phyloP scores from a whole-genome alignment of 1,139 yeast genomes.

The Suhomyces choctaworum region DNA sequence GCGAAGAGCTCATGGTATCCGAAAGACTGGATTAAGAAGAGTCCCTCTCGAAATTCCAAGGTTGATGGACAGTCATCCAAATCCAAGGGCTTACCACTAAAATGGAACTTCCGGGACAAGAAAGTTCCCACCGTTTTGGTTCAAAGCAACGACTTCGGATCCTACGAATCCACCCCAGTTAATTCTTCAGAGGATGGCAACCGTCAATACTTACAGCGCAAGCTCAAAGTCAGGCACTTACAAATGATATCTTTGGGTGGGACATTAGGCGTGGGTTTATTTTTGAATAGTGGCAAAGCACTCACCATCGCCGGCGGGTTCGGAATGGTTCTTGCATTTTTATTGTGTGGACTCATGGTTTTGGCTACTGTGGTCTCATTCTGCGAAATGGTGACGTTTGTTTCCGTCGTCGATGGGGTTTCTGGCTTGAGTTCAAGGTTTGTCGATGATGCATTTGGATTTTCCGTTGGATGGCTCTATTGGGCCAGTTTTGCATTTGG shows the following conservation, averaged over 20 bases:
- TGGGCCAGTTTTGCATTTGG: constrained; percentile 75
- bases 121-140: constrained; percentile 6
- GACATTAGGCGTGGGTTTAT: constrained; percentile 79
- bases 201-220: constrained; percentile 44
- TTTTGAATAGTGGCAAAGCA: constrained; percentile 77
- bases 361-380: constrained; percentile 70
- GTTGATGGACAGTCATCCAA: constrained; percentile 12
- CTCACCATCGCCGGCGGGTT: constrained; percentile 79
- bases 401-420: constrained; percentile 80
- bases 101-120: constrained; percentile 10
- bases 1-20: constrained; percentile 16
- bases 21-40: constrained; percentile 13
- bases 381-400: constrained; percentile 84
- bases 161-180: constrained; percentile 4
- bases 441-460: constrained; percentile 84
- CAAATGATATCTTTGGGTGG: constrained; percentile 86
- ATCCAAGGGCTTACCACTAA: constrained; percentile 8
- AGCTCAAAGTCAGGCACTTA: constrained; percentile 65
- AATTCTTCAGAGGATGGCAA: constrained; percentile 1
- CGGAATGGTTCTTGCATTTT: constrained; percentile 73
- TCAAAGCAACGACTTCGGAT: constrained; percentile 11
- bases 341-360: constrained; percentile 66
- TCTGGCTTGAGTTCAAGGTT: constrained; percentile 75
- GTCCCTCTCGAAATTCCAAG: constrained; percentile 5
- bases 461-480: constrained; percentile 76